Percentiles rank a stretch among this genome's conserved stretches.
Conservation (phyloP, 202 grass and related monocot genomes). For the Dendrocalamus latiflorus region DNA sequence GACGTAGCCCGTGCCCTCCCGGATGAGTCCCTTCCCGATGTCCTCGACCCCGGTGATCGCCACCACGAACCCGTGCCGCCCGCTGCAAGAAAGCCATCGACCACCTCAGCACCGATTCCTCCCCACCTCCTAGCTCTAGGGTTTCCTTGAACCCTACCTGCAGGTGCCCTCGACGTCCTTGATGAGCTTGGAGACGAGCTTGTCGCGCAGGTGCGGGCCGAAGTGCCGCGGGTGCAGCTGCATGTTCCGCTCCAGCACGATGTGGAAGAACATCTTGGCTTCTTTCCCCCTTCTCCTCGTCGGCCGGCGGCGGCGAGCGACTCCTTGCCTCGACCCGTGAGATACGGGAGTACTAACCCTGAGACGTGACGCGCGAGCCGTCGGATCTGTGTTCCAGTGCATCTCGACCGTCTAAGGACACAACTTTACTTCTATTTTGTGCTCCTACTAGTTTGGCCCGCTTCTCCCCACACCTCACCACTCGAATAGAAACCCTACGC, state of each 20-base stretch:
- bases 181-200: slow-evolving; percentile 96
- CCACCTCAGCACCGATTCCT: background rate
- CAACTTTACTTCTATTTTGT: background rate
- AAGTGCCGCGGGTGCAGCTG: slow-evolving; percentile 96
- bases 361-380: background rate
- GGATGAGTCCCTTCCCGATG: slow-evolving; percentile 90
- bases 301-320: slow-evolving; percentile 22
- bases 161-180: slow-evolving; percentile 99
- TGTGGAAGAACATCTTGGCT: slow-evolving; percentile 90
- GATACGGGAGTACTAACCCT: background rate
- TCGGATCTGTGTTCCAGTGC: background rate
- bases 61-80: slow-evolving; percentile 93
- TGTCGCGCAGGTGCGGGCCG: slow-evolving; percentile 87
- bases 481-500: background rate
- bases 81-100: slow-evolving; percentile 31
- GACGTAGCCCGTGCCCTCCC: slow-evolving; percentile 88
- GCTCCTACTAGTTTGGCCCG: no score
- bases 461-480: background rate
- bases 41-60: slow-evolving; percentile 96
- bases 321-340: background rate
- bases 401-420: background rate
- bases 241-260: slow-evolving; percentile 93
- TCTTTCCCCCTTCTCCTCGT: background rate
- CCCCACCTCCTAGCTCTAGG: background rate
- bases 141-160: slow-evolving; percentile 43